phyloP scores from a whole-genome alignment of 345 rosid species.

The Arabis hirsuta region DNA sequence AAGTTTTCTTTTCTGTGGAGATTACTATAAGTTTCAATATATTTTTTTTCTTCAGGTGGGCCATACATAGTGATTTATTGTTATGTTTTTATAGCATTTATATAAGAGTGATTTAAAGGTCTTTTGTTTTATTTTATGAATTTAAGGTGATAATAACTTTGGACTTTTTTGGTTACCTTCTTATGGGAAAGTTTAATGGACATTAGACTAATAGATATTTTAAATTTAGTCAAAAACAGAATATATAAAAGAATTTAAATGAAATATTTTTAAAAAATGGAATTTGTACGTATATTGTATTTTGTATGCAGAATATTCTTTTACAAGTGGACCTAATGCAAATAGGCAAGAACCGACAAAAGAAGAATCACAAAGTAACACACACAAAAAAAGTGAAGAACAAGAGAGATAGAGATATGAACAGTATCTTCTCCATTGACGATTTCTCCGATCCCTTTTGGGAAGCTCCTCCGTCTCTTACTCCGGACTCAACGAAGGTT shows the following conservation, averaged over 20 bases:
- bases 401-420: conserved; percentile 41
- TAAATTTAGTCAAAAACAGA: background rate
- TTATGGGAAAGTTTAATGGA: no score
- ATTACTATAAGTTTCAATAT: no score
- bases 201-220: background rate
- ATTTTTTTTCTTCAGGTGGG: no score
- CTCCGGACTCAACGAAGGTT: conserved; percentile 19
- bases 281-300: background rate
- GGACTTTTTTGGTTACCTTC: no score
- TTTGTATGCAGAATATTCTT: conserved; percentile 20
- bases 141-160: no score
- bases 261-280: no score
- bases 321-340: conserved; percentile 31
- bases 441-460: conserved; percentile 80
- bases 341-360: conserved; percentile 30
- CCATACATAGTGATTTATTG: no score
- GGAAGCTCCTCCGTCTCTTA: conserved; percentile 48
- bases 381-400: conserved; percentile 11
- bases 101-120: no score
- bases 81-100: no score
- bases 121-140: no score
- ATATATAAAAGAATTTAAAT: background rate
- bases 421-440: conserved; percentile 60
- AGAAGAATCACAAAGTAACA: conserved; percentile 36
- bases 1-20: no score